phyloP scores from a whole-genome alignment of 371 early-diverging fungal species.

The Gilbertella persicaria region DNA sequence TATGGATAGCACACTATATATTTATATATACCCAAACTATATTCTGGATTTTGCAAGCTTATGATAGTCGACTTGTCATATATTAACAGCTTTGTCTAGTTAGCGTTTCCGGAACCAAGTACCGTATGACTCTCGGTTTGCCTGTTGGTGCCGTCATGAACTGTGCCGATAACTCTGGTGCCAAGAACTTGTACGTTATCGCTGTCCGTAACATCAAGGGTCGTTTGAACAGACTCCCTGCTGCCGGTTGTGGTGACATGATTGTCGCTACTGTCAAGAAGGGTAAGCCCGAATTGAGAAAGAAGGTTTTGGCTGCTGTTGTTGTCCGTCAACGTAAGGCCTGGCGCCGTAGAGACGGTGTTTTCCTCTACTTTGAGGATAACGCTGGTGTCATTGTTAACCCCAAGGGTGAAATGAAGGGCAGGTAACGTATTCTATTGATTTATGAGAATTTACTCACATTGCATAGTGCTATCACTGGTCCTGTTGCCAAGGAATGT shows the following conservation, averaged over 20 bases:
- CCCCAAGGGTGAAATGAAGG: slow-evolving; percentile 99
- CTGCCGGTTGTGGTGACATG: slow-evolving; percentile 99
- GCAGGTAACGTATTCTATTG: slow-evolving; percentile 32
- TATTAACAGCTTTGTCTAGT: slow-evolving; percentile 17
- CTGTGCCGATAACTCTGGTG: slow-evolving; percentile 99
- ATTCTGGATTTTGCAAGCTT: no score
- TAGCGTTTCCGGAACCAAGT: slow-evolving; percentile 92
- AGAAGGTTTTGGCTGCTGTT: slow-evolving; percentile 99
- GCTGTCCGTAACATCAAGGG: slow-evolving; percentile 97
- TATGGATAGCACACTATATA: neutral
- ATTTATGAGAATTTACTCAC: neutral
- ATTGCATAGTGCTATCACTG: slow-evolving; percentile 93
- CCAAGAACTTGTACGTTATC: slow-evolving; percentile 99
- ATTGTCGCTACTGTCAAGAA: slow-evolving; percentile 99
- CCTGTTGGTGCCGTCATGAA: slow-evolving; percentile 99
- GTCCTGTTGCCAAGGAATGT: slow-evolving; percentile 99
- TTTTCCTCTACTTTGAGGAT: slow-evolving; percentile 98
- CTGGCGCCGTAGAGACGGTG: slow-evolving; percentile 99
- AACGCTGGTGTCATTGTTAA: slow-evolving; percentile 63
- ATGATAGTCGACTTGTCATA: neutral
- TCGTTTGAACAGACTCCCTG: slow-evolving; percentile 98
- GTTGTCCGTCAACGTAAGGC: slow-evolving; percentile 99
- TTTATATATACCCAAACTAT: neutral
- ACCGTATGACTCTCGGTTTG: slow-evolving; percentile 99
- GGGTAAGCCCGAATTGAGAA: slow-evolving; percentile 99